These are phyloP conservation scores for Salix udensis DNA, from an alignment of 345 rosid species.

Conservation along the genomic window DNA sequence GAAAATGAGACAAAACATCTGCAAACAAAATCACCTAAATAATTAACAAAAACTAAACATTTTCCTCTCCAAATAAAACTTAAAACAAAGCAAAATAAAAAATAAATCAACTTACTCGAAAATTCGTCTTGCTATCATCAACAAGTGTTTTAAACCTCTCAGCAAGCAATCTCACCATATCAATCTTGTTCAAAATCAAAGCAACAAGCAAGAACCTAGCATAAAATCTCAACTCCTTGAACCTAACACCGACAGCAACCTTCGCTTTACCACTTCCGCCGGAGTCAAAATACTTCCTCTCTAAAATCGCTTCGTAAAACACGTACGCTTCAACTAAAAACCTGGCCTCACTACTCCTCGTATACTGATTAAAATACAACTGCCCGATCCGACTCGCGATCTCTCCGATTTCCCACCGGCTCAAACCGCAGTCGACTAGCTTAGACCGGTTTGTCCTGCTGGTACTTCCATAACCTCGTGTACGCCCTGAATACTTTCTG, in stretches of 20 bases:
- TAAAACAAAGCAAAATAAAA: neutral
- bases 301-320: slow-evolving; percentile 87
- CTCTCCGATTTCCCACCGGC: slow-evolving; percentile 99
- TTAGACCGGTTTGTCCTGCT: slow-evolving; percentile 72
- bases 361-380: slow-evolving; percentile 88
- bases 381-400: slow-evolving; percentile 99
- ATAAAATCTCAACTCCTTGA: slow-evolving; percentile 83
- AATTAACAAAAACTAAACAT: neutral
- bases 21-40: neutral
- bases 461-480: slow-evolving; percentile 94
- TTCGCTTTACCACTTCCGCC: slow-evolving; percentile 24
- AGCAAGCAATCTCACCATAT: slow-evolving; percentile 44
- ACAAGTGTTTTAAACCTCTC: slow-evolving; percentile 37
- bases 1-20: neutral
- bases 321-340: slow-evolving; percentile 83
- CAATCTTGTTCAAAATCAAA: slow-evolving; percentile 61
- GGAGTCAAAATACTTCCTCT: slow-evolving; percentile 72
- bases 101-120: slow-evolving; percentile 50
- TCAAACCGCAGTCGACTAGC: slow-evolving; percentile 72
- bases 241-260: slow-evolving; percentile 60
- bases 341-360: slow-evolving; percentile 84
- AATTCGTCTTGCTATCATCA: slow-evolving; percentile 65
- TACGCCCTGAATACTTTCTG: slow-evolving; percentile 88
- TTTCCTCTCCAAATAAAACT: neutral
- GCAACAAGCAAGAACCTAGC: slow-evolving; percentile 85